Evolutionary conservation across 352 stramenopile genomes (phyloP).

Genomic region (Pythium utonaiense): DNA sequence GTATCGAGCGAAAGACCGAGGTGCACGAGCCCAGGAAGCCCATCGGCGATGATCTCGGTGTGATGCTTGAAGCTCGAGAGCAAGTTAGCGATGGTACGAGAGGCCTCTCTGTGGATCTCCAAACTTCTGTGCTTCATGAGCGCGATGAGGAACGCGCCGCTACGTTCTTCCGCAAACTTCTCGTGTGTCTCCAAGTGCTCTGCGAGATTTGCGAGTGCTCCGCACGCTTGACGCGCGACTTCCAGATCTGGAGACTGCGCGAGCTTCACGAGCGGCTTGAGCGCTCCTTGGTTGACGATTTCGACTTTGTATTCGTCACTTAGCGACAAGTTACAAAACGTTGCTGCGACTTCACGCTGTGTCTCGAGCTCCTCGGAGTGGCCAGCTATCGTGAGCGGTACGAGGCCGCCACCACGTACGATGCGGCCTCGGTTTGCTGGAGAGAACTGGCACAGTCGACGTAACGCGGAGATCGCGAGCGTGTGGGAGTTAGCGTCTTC

Average conservation of each 20-base stretch:
- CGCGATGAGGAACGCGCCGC: constrained; percentile 67
- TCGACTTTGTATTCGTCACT: constrained; percentile 90
- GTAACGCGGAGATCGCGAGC: constrained; percentile 90
- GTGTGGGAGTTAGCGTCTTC: constrained; percentile 89
- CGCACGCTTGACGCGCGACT: constrained; percentile 89
- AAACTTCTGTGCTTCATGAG: constrained; percentile 84
- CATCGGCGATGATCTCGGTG: constrained; percentile 87
- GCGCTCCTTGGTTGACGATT: constrained; percentile 78
- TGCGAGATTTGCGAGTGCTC: constrained; percentile 92
- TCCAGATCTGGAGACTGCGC: constrained; percentile 90
- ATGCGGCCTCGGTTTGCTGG: constrained; percentile 86
- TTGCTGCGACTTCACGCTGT: constrained; percentile 92
- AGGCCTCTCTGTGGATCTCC: constrained; percentile 94
- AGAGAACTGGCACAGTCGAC: constrained; percentile 89
- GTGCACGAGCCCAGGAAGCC: constrained; percentile 87
- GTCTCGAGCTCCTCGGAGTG: constrained; percentile 92
- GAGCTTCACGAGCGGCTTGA: constrained; percentile 81
- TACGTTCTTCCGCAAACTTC: constrained; percentile 73
- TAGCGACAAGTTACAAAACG: constrained; percentile 92
- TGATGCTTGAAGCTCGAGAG: constrained; percentile 93
- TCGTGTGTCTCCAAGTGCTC: constrained; percentile 93
- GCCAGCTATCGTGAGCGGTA: constrained; percentile 79
- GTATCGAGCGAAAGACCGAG: constrained; percentile 87
- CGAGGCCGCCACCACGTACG: constrained; percentile 80
- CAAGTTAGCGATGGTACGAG: constrained; percentile 91